These are phyloP conservation scores for Aspergillus fijiensis DNA, from an alignment of 2,329 filamentous ascomycete genomes.

Conservation along the genomic window DNA sequence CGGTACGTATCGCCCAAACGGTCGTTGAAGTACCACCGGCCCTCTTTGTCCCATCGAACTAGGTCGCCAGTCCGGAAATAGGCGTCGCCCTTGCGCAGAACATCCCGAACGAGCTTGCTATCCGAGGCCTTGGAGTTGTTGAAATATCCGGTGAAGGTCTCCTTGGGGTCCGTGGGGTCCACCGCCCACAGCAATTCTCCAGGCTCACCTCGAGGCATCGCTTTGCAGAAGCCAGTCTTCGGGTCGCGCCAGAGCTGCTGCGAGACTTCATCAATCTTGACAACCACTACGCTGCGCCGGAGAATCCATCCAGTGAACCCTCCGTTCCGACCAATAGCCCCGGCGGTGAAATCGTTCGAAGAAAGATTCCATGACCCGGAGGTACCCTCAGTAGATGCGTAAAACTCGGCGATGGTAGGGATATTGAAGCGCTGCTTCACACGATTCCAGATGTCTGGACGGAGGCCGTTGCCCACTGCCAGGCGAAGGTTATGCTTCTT, in stretches of 20 bases:
- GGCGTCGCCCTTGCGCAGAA: constrained; percentile 72
- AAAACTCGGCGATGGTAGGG: constrained; percentile 74
- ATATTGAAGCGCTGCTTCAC: constrained; percentile 82
- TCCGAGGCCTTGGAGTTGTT: constrained; percentile 69
- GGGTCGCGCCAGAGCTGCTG: constrained; percentile 68
- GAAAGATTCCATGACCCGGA: constrained; percentile 70
- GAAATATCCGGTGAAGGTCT: constrained; percentile 79
- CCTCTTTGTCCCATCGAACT: constrained; percentile 67
- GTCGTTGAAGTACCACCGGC: constrained; percentile 76
- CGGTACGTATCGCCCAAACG: constrained; percentile 56
- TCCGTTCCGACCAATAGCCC: constrained; percentile 75
- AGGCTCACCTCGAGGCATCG: constrained; percentile 58
- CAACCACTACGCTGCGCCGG: constrained; percentile 55
- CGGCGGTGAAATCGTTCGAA: constrained; percentile 69
- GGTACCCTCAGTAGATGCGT: constrained; percentile 72
- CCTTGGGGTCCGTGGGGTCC: constrained; percentile 61
- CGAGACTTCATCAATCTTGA: constrained; percentile 69
- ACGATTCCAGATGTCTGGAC: constrained; percentile 79
- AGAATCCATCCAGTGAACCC: constrained; percentile 58
- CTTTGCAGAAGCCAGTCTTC: constrained; percentile 66
- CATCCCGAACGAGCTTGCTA: constrained; percentile 71
- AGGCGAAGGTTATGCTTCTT: constrained; percentile 68
- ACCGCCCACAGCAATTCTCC: constrained; percentile 76
- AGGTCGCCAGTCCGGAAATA: constrained; percentile 87
- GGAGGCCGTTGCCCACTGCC: constrained; percentile 80